Conservation (phyloP, 352 stramenopile genomes). For the Aphanomyces invadans region DNA sequence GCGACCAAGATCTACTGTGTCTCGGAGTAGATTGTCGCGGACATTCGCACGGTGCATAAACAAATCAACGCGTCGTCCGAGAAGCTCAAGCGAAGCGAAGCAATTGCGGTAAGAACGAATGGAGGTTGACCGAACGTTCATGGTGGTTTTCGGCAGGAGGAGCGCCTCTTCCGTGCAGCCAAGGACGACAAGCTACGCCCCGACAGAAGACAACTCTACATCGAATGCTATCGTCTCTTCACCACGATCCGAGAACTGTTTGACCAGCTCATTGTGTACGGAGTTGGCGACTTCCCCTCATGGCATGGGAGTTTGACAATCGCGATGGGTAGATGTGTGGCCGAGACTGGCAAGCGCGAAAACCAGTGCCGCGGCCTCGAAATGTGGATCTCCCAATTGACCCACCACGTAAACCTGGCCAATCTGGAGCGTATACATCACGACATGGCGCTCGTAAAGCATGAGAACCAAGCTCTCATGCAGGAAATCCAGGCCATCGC, state of each 20-base stretch:
- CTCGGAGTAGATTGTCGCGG: slow-evolving; percentile 55
- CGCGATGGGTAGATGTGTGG: slow-evolving; percentile 26
- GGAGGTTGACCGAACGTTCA: no score
- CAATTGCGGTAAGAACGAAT: slow-evolving; percentile 35
- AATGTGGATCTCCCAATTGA: slow-evolving; percentile 76
- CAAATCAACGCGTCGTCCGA: slow-evolving; percentile 66
- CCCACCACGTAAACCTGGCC: slow-evolving; percentile 55
- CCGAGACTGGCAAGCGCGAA: slow-evolving; percentile 68
- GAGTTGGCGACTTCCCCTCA: not conserved
- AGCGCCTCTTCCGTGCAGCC: slow-evolving; percentile 71
- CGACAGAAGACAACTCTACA: slow-evolving; percentile 35
- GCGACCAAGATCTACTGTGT: no score
- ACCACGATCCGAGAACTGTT: slow-evolving; percentile 74
- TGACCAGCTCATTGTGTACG: slow-evolving; percentile 64
- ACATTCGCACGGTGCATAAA: slow-evolving; percentile 71
- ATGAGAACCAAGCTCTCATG: slow-evolving; percentile 59
- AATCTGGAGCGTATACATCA: slow-evolving; percentile 63
- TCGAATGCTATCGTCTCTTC: slow-evolving; percentile 83
- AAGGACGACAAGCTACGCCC: slow-evolving; percentile 31
- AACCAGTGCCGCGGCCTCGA: slow-evolving; percentile 65
- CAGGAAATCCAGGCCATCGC: slow-evolving; percentile 36
- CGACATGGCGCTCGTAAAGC: slow-evolving; percentile 59
- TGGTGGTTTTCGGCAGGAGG: no score
- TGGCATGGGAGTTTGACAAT: no score
- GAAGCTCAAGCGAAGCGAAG: slow-evolving; percentile 77